phyloP scores from a whole-genome alignment of 352 stramenopile genomes.

The Phytophthora sp. region DNA sequence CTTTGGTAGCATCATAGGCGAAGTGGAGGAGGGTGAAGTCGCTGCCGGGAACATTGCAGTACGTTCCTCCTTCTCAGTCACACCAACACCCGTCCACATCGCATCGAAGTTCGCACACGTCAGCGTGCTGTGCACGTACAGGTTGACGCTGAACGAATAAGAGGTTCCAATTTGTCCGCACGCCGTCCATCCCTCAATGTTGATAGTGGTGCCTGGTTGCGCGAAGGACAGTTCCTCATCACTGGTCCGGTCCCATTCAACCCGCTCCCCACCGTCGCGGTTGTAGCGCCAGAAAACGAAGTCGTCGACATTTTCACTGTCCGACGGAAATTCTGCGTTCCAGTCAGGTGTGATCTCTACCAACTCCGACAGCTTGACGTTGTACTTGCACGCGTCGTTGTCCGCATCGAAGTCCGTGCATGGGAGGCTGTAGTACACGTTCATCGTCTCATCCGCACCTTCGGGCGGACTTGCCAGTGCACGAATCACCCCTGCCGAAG shows the following conservation, averaged over 20 bases:
- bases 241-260: conserved; percentile 6
- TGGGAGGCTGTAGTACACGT: conserved; percentile 16
- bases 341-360: neutral
- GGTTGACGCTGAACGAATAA: conserved; percentile 38
- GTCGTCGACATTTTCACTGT: neutral
- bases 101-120: conserved; percentile 8
- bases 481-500: conserved; percentile 38
- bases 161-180: conserved; percentile 34
- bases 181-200: conserved; percentile 58
- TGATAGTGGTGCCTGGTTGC: conserved; percentile 34
- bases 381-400: conserved; percentile 10
- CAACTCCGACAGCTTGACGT: conserved; percentile 18
- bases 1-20: neutral
- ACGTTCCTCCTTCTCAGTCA: neutral
- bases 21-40: conserved; percentile 28
- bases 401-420: conserved; percentile 14
- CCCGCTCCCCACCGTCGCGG: neutral
- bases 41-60: conserved; percentile 22
- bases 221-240: conserved; percentile 22
- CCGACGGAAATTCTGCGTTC: neutral
- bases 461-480: conserved; percentile 5
- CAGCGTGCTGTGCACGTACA: conserved; percentile 40
- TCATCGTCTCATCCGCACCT: neutral
- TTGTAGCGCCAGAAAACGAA: conserved; percentile 63
- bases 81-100: neutral